Percentiles rank a stretch among this genome's conserved stretches.
phyloP scores from a whole-genome alignment of 768 basidiomycete genomes.

The Pilatotrama ljubarskyi region DNA sequence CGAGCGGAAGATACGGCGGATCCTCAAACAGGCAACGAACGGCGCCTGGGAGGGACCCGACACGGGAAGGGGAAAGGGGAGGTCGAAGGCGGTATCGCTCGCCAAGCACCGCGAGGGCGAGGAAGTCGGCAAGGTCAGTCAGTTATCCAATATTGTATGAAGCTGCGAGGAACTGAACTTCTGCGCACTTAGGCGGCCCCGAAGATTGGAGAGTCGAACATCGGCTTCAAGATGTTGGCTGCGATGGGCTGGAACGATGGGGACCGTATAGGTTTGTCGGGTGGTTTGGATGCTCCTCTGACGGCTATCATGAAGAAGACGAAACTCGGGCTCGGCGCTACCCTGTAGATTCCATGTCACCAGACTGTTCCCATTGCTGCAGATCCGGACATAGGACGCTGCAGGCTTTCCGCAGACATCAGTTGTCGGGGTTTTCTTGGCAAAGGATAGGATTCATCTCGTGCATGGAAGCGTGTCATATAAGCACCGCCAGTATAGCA shows the following conservation, averaged over 20 bases:
- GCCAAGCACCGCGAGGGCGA: slow-evolving; percentile 75
- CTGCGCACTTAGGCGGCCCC: slow-evolving; percentile 61
- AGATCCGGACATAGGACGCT: no score
- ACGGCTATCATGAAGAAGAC: slow-evolving; percentile 85
- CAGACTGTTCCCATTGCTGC: background rate
- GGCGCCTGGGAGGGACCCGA: slow-evolving; percentile 22
- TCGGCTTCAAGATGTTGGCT: slow-evolving; percentile 86
- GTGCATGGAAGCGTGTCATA: no score
- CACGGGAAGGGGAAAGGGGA: slow-evolving; percentile 30
- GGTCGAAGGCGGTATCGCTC: slow-evolving; percentile 37
- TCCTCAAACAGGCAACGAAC: slow-evolving; percentile 37
- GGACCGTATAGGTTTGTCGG: slow-evolving; percentile 62
- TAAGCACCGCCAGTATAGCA: no score
- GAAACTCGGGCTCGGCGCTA: slow-evolving; percentile 81
- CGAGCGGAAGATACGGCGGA: slow-evolving; percentile 58
- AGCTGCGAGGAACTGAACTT: background rate
- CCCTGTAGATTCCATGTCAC: background rate
- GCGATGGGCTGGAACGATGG: slow-evolving; percentile 94
- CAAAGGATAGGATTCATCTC: no score
- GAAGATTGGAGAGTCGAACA: slow-evolving; percentile 74
- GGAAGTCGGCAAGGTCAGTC: slow-evolving; percentile 76
- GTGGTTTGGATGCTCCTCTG: slow-evolving; percentile 74
- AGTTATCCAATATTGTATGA: no score
- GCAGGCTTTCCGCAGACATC: no score
- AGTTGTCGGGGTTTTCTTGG: no score